Evolutionary conservation across 495 filamentous ascomycete species (phyloP).

Genomic region (Aspergillus haitiensis): DNA sequence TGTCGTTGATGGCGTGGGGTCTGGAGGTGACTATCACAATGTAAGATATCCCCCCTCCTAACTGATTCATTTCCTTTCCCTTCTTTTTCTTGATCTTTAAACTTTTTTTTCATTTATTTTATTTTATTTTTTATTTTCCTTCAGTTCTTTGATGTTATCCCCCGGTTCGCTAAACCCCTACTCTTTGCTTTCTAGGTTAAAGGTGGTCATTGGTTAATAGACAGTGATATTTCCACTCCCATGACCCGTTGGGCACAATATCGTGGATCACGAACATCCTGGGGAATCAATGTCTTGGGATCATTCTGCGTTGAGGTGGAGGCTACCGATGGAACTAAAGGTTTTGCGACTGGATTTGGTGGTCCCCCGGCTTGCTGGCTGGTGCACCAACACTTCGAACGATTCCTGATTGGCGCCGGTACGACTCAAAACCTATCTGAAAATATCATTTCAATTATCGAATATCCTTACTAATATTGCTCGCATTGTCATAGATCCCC

Average conservation of each 20-base stretch:
- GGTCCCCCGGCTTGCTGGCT: constrained; percentile 94
- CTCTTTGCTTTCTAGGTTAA: constrained; percentile 50
- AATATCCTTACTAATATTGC: background rate
- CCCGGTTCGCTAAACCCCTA: constrained; percentile 7
- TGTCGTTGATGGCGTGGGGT: constrained; percentile 82
- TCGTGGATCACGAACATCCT: constrained; percentile 80
- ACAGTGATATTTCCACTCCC: constrained; percentile 85
- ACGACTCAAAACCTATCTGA: constrained; percentile 17
- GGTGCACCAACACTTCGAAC: constrained; percentile 83
- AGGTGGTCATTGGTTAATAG: constrained; percentile 89
- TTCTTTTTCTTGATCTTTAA: background rate
- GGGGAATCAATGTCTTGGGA: constrained; percentile 93
- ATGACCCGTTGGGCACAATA: constrained; percentile 89
- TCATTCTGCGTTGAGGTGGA: constrained; percentile 94
- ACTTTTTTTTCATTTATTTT: background rate
- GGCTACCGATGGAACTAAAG: constrained; percentile 82
- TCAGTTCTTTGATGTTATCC: no score
- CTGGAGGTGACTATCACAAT: constrained; percentile 94
- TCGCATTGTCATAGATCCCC: constrained; percentile 57
- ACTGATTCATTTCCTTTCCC: background rate
- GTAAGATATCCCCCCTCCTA: constrained; percentile 35
- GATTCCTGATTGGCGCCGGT: constrained; percentile 82
- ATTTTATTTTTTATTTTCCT: background rate
- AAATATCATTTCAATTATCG: background rate
- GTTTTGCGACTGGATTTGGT: constrained; percentile 91